Conservation (phyloP, 306 rosid species). For the Mimosa pudica region DNA sequence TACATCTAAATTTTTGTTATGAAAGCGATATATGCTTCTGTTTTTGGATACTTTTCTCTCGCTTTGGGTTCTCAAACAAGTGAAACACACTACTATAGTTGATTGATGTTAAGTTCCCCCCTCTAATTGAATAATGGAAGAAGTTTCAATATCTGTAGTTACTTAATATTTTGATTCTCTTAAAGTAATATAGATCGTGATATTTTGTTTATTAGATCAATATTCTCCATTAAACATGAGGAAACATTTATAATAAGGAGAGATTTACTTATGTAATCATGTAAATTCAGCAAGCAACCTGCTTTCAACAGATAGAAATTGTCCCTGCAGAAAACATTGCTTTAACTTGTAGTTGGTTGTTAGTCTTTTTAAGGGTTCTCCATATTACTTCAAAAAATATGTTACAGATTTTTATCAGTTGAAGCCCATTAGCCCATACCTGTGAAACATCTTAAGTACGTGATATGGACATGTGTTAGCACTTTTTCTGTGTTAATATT, state of each 20-base stretch:
- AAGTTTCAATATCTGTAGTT: conserved; percentile 18
- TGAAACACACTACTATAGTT: conserved; percentile 8
- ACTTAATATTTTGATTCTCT: conserved; percentile 8
- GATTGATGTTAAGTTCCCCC: neutral
- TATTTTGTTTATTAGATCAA: conserved; percentile 5
- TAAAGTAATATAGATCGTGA: neutral
- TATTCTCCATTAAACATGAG: conserved; percentile 14
- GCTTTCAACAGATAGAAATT: conserved; percentile 15
- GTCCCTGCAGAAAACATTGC: conserved; percentile 12
- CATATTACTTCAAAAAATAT: conserved; percentile 19
- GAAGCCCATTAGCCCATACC: conserved; percentile 24
- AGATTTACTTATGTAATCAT: conserved; percentile 2
- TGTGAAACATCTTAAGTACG: conserved; percentile 23
- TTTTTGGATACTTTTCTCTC: conserved; percentile 22
- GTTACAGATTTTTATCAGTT: neutral
- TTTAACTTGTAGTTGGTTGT: conserved; percentile 12
- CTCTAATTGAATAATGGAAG: conserved; percentile 4
- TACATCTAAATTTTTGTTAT: conserved; percentile 26
- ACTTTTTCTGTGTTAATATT: conserved; percentile 19
- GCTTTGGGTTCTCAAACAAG: conserved; percentile 6
- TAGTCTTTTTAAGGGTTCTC: conserved; percentile 5
- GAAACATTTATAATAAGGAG: conserved; percentile 3
- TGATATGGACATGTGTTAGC: conserved; percentile 19
- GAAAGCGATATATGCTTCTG: conserved; percentile 29
- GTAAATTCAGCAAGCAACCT: conserved; percentile 31